These are phyloP conservation scores for Diaporthe citriasiana DNA, from an alignment of 2,329 filamentous ascomycete species.

Conservation along the genomic window DNA sequence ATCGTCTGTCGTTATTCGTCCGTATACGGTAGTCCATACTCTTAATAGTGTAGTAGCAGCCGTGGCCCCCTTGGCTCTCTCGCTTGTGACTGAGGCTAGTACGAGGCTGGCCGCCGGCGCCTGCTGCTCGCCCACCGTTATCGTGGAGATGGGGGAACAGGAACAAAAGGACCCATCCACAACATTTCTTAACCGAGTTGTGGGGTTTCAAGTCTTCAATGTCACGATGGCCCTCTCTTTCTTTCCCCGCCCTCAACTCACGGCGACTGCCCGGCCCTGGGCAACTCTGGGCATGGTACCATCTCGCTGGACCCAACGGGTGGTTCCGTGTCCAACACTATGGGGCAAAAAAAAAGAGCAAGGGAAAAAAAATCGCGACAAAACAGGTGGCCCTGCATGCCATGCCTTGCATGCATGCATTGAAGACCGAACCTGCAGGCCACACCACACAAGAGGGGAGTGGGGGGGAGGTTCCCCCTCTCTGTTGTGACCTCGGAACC, in stretches of 20 bases:
- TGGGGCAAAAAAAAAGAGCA: neutral
- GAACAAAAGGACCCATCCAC: neutral
- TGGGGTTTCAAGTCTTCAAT: neutral
- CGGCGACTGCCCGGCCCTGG: conserved; percentile 20
- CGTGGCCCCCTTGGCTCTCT: conserved; percentile 10
- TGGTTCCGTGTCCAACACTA: conserved; percentile 19
- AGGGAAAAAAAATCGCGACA: no score
- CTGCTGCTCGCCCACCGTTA: neutral
- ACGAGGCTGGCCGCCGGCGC: conserved; percentile 15
- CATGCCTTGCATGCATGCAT: neutral
- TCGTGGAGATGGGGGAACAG: neutral
- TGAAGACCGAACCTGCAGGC: conserved; percentile 2
- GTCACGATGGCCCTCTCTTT: neutral
- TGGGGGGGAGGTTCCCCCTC: neutral
- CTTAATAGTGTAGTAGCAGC: neutral
- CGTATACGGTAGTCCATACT: neutral
- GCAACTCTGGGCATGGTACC: neutral
- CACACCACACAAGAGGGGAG: neutral
- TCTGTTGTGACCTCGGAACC: neutral
- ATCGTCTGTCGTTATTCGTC: neutral
- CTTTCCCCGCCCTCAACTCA: neutral
- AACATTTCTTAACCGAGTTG: conserved; percentile 21
- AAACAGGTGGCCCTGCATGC: conserved; percentile 28
- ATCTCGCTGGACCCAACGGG: conserved; percentile 24
- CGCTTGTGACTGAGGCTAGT: conserved; percentile 35